Percentiles rank a stretch among this genome's conserved stretches.
Evolutionary conservation across 1,139 yeast genomes (phyloP).

Genomic region (Dujonia santamariae): DNA sequence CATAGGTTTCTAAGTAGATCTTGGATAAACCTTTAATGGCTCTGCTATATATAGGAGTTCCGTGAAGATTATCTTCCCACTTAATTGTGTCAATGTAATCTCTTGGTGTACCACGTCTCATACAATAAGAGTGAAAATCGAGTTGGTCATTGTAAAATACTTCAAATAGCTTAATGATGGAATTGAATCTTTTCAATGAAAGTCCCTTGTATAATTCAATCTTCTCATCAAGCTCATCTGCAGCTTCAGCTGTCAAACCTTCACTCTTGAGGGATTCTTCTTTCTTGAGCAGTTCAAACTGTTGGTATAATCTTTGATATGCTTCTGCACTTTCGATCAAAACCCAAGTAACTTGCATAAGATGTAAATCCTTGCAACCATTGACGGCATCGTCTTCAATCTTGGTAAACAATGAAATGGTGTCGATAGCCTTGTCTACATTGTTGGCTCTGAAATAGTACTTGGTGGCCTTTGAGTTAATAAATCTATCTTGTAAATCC

Average conservation of each 20-base stretch:
- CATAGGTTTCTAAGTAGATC: slow-evolving; percentile 50
- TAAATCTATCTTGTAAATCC: slow-evolving; percentile 87
- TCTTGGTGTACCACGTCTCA: slow-evolving; percentile 87
- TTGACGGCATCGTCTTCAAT: slow-evolving; percentile 69
- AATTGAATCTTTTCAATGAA: slow-evolving; percentile 74
- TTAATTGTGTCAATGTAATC: slow-evolving; percentile 70
- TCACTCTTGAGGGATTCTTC: not conserved
- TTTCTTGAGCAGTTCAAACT: slow-evolving; percentile 13
- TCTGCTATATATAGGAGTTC: slow-evolving; percentile 68
- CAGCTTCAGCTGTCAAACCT: slow-evolving; percentile 16
- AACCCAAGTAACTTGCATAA: slow-evolving; percentile 93
- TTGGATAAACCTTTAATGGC: slow-evolving; percentile 65
- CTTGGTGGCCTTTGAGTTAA: slow-evolving; percentile 85
- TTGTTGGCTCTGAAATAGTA: slow-evolving; percentile 79
- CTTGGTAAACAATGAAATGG: slow-evolving; percentile 79
- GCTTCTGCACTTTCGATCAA: slow-evolving; percentile 84
- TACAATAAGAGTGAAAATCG: slow-evolving; percentile 91
- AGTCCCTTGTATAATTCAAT: slow-evolving; percentile 56
- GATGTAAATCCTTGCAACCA: slow-evolving; percentile 83
- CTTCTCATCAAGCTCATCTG: slow-evolving; percentile 31
- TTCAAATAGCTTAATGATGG: slow-evolving; percentile 64
- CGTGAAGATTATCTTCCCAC: slow-evolving; percentile 78
- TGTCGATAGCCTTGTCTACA: slow-evolving; percentile 71
- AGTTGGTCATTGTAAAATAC: slow-evolving; percentile 80
- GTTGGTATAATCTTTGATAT: slow-evolving; percentile 41